Conservation (phyloP, 441 rosid genomes). For the Arabidopsis lyrata region DNA sequence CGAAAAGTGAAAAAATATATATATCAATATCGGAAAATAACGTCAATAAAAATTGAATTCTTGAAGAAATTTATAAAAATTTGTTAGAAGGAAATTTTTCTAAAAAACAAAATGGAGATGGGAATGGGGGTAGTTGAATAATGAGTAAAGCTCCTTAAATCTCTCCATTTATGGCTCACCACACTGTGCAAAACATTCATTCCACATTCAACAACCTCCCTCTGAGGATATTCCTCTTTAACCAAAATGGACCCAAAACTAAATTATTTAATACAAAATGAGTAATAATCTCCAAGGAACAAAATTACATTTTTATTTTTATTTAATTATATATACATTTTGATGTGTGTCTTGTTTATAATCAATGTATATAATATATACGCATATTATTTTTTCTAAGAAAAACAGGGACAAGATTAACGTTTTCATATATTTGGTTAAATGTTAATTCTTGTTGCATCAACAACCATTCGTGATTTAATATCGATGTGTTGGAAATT, state of each 20-base stretch:
- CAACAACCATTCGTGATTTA: neutral
- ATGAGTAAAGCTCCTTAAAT: conserved; percentile 41
- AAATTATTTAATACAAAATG: neutral
- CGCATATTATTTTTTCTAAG: neutral
- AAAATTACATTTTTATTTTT: neutral
- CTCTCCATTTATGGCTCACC: conserved; percentile 44
- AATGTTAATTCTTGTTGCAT: neutral
- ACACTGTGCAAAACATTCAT: conserved; percentile 45
- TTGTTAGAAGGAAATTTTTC: neutral
- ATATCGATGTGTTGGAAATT: neutral
- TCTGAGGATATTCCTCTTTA: conserved; percentile 16
- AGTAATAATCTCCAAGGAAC: too few species aligned
- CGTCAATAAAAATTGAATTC: neutral
- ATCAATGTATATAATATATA: neutral
- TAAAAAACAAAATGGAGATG: neutral
- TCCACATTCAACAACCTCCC: conserved; percentile 42
- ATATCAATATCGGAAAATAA: too few species aligned
- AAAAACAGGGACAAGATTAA: neutral
- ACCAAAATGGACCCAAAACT: conserved; percentile 16
- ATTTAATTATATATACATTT: neutral
- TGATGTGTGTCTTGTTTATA: neutral
- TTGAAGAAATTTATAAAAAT: neutral
- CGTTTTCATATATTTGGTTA: conserved; percentile 9
- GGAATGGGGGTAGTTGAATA: conserved; percentile 33
- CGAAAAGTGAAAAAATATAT: too few species aligned